Evolutionary conservation across 805 yeast species (phyloP).

Genomic region (Starmerella potacharoeniae): DNA sequence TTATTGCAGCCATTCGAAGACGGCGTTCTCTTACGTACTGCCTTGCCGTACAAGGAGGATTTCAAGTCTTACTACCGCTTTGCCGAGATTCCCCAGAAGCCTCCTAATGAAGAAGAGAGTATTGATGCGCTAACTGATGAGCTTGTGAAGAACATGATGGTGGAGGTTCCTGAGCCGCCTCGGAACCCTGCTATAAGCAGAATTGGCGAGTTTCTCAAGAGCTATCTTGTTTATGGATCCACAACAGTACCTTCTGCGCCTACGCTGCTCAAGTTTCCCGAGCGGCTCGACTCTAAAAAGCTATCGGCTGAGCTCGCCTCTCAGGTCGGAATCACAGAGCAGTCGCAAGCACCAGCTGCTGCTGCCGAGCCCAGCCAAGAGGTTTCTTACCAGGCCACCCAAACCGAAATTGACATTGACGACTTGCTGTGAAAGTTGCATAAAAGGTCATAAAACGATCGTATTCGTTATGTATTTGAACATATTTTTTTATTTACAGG

Average conservation of each 20-base stretch:
- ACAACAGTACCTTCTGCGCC: constrained; percentile 1
- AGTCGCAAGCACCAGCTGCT: constrained; percentile 1
- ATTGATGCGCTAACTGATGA: constrained; percentile 13
- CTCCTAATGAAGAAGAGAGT: constrained; percentile 3
- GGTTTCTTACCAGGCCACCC: not conserved
- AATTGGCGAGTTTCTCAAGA: not conserved
- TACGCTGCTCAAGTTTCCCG: not conserved
- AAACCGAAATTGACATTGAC: not conserved
- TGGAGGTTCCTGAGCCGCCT: not conserved
- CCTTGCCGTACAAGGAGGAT: constrained; percentile 21
- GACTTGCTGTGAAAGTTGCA: not conserved
- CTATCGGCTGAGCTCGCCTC: not conserved
- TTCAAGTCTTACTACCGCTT: constrained; percentile 11
- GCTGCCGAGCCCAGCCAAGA: constrained; percentile 1
- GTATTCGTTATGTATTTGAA: too few species aligned
- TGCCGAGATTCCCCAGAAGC: constrained; percentile 5
- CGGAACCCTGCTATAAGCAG: constrained; percentile 9
- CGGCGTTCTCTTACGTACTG: constrained; percentile 11
- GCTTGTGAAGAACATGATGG: constrained; percentile 14
- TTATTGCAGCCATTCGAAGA: constrained; percentile 14
- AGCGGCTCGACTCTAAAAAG: not conserved
- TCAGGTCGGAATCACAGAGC: constrained; percentile 9
- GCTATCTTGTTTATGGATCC: constrained; percentile 6
- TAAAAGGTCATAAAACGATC: too few species aligned
- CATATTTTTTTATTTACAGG: too few species aligned